Evolutionary conservation across 2,329 filamentous ascomycete species (phyloP).

Genomic region (Decorospora gaudefroyi): DNA sequence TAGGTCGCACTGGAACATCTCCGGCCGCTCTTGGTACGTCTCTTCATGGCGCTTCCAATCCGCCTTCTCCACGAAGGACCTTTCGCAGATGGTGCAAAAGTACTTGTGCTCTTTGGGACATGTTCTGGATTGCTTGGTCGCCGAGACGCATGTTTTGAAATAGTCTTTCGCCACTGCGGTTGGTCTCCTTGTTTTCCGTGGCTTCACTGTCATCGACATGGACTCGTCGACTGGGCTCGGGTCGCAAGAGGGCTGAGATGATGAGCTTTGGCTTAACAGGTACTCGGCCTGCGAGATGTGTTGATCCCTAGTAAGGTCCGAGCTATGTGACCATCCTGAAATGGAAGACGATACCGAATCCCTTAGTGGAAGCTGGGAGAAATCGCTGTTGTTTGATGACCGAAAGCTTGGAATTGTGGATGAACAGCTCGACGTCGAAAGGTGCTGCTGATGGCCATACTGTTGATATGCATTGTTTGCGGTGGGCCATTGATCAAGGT

Average conservation of each 20-base stretch:
- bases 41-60: constrained; percentile 72
- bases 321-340: constrained; percentile 29
- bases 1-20: constrained; percentile 66
- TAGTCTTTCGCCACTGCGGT: constrained; percentile 22
- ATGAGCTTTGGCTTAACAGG: constrained; percentile 5
- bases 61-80: constrained; percentile 67
- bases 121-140: constrained; percentile 26
- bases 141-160: constrained; percentile 39
- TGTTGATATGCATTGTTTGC: constrained; percentile 9
- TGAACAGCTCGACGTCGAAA: constrained; percentile 28
- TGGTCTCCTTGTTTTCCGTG: constrained; percentile 14
- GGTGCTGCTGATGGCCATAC: constrained; percentile 17
- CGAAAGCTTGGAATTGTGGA: constrained; percentile 23
- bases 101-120: constrained; percentile 33
- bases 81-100: constrained; percentile 56
- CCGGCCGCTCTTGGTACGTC: constrained; percentile 67
- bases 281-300: constrained; percentile 20
- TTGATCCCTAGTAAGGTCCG: constrained; percentile 17
- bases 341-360: constrained; percentile 31
- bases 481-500: constrained; percentile 14
- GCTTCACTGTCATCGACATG: constrained; percentile 1
- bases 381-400: constrained; percentile 23
- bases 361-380: constrained; percentile 23
- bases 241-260: constrained; percentile 3
- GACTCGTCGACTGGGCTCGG: constrained; percentile 9